Evolutionary conservation across 257 asterid species (phyloP), one percentile per base, ranked within the genome.

Genomic region (Solanum boliviense): DNA sequence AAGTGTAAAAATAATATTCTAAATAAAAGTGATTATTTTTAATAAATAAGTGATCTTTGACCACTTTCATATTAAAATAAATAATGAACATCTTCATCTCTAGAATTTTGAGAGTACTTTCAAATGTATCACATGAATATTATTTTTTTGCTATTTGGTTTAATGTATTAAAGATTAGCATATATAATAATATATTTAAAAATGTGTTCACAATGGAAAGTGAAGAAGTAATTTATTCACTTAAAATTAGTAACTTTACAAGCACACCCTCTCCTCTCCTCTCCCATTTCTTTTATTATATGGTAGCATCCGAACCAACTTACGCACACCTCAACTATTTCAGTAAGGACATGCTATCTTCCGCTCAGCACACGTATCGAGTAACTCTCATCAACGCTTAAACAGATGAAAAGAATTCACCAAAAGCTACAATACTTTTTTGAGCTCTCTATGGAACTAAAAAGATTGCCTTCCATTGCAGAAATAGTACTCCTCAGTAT

Each of bases 231-330:
- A 75, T n/a, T 12, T 0, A 23, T 38, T n/a, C 84, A 76, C 15
- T 76, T 18, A 23, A 56, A 56, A 56, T 76, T 76, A 76, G 23
- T 38, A 38, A 18, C 34, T 3, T 75, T 38, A 38, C 34, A 75
- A 38, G 84, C 29, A 36, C 58, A 25, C 36, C 36, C 36, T 39
- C 27, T 41, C 20, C 36, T 39, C 27, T 41, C 20, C 62, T 78
- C 84, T 15, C 83, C 46, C 2, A 35, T 75, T 76, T 75, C 32
- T 76, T 23, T 12, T 75, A 75, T 23, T 2, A 32, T 21, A 74
- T 36, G 31, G 4, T 3, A 1, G 5, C 6, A 0, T n/a, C 2
- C 0, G 10, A 38, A 23, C 1, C 11, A 39, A 1, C 35, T 12
- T 76, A 13, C 2, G 0, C 23, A 20, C 31, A 73, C 18, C 48